Evolutionary conservation across 2,329 filamentous ascomycete genomes (phyloP), one percentile per base, ranked within the genome.

Genomic region (Dichotomopilus funicola): DNA sequence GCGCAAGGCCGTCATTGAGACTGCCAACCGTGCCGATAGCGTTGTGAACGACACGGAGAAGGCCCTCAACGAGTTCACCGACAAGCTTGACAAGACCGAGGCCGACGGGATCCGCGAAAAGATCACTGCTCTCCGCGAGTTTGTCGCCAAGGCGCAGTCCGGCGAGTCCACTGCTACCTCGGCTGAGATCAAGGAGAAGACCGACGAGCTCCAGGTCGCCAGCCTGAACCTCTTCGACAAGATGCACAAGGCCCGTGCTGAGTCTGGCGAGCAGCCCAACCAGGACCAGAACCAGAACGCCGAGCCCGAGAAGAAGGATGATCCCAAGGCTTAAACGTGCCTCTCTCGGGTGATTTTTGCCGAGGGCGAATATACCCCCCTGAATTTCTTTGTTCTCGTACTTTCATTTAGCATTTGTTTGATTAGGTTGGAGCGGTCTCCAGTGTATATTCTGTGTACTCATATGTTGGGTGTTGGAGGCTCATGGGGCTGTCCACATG

Each of bases 11-110:
- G 82, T 91, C 65, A 99, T 97, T 63, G 94, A 99, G 81, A 82
- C 91, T 67, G 91, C 92, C 81, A 99, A 99, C 87, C 89, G 90
- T 66, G 91, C 94, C 63, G 94, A 99, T 79, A 91, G 87, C 70
- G 91, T 96, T 61, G 76, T 96, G 67, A 96, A 95, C 79, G 94
- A 97, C 72, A 97, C 94, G 55, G 92, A 97, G 83, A 95, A 96
- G 82, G 91, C 92, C 37, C 83, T 99, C 63, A 96, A 92, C 81
- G 94, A 97, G 78, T 94, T 91, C 66, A 86, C 94, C 70, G 91
- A 96, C 74, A 91, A 86, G 75, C 87, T 99, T 54, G 92, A 97
- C 84, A 96, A 97, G 88, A 76, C 88, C 53, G 94, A 99, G 83
- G 89, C 87, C 58, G 89, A 96, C 62, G 80, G 83, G 70, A 95